These are phyloP conservation scores for Parsonsia alboflavescens DNA, from an alignment of 257 asterid species.

Conservation along the genomic window DNA sequence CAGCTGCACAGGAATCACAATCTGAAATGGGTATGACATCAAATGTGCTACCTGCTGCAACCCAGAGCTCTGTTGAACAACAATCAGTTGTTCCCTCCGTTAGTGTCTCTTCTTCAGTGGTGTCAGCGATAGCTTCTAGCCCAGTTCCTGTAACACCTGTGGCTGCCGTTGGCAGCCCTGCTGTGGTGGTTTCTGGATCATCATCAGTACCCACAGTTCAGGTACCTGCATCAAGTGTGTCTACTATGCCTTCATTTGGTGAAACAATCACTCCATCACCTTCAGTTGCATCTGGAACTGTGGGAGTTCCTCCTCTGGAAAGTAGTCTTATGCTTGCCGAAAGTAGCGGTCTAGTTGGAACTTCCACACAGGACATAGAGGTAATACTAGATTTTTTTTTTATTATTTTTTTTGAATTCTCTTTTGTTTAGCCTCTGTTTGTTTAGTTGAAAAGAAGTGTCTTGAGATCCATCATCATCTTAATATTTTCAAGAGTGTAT, in stretches of 20 bases:
- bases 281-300: constrained; percentile 39
- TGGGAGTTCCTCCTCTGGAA: constrained; percentile 38
- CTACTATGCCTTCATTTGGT: constrained; percentile 37
- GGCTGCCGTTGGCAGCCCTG: constrained; percentile 44
- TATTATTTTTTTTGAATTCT: constrained; percentile 14
- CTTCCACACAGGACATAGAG: constrained; percentile 63
- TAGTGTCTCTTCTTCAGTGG: constrained; percentile 33
- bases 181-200: constrained; percentile 46
- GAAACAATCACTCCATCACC: constrained; percentile 48
- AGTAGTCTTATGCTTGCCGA: constrained; percentile 37
- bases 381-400: constrained; percentile 32
- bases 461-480: background rate
- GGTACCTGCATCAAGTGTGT: constrained; percentile 32
- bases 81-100: constrained; percentile 39
- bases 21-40: constrained; percentile 36
- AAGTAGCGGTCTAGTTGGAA: constrained; percentile 48
- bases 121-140: constrained; percentile 43
- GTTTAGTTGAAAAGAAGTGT: background rate
- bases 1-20: constrained; percentile 46
- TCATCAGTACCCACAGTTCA: constrained; percentile 40
- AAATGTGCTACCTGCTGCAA: constrained; percentile 32
- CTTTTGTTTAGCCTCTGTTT: constrained; percentile 12
- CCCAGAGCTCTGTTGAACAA: constrained; percentile 43
- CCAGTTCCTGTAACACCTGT: constrained; percentile 50
- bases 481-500: background rate